Conservation (phyloP, 441 rosid genomes). For the Melastoma candidum region DNA sequence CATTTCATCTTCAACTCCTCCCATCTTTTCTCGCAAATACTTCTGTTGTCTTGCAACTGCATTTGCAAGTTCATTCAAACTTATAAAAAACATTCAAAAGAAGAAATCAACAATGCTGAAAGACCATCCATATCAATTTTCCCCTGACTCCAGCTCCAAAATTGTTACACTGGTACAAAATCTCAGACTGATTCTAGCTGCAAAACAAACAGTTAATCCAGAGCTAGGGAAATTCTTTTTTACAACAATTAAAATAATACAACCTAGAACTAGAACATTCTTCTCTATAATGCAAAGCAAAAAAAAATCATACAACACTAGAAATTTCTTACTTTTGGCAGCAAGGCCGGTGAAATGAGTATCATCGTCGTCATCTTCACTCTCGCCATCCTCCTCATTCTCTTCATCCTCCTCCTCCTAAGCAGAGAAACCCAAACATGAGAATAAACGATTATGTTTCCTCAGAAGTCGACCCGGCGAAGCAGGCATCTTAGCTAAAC, state of each 20-base stretch:
- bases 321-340: slow-evolving; percentile 46
- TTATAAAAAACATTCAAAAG: neutral
- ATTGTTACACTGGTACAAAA: no score
- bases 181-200: no score
- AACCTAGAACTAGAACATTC: no score
- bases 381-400: slow-evolving; percentile 29
- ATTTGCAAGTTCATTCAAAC: slow-evolving; percentile 1
- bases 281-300: neutral
- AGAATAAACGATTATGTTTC: no score
- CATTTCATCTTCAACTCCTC: slow-evolving; percentile 66
- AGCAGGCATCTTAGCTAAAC: no score
- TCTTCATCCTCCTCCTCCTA: slow-evolving; percentile 16
- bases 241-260: no score
- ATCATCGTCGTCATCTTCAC: slow-evolving; percentile 32
- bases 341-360: slow-evolving; percentile 33
- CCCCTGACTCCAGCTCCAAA: no score
- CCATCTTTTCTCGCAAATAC: slow-evolving; percentile 45
- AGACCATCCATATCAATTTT: no score
- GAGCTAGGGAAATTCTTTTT: no score
- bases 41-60: slow-evolving; percentile 69
- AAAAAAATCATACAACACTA: neutral
- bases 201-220: no score
- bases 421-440: no score
- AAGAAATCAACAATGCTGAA: neutral
- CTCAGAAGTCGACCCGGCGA: no score